Base-by-base conservation (phyloP, 257 asterid genomes). In the Nicotiana obtusifolia region DNA sequence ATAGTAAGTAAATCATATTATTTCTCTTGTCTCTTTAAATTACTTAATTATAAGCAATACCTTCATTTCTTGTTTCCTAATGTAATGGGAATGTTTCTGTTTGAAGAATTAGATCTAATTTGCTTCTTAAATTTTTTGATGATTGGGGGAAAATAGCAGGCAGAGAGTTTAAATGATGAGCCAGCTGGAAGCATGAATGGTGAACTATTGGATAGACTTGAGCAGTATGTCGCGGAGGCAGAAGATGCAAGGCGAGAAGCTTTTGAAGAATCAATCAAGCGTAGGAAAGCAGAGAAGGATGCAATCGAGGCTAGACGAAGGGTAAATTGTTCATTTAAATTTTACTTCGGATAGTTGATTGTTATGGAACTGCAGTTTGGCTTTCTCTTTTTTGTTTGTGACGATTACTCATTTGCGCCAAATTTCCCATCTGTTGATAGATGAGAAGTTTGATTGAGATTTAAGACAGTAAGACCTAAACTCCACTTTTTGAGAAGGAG, bases 281-380 rank as follows among this genome's bases (percentile, higher is more conserved):
- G 91, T 47, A 87, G 86, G 81, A 91, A 90, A 87, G 97, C 95
- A 33, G 98, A 93, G 87, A 95, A 89, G 64, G 95, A 92, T 53
- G 92, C 88, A 41, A 67, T 86, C 47, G 89, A 86, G 84, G 87
- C 91, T 84, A 67, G 83, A 57, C 57, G 75, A 41, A 57, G 61
- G 76, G 99, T 95, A 88, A 87, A 71, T 79, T 84, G 24, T 67
- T 64, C 69, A 28, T 57, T 60, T 47, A n/a, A 57, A 80, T 44
- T 17, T 57, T 56, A 61, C 53, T 47, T 80, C 13, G n/a, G 24
- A 19, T 52, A 52, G 53, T 35, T 64, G 66, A 64, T 47, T 47
- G 26, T 37, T 71, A 20, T 69, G 78, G 59, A 37, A 20, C 77
- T 71, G 22, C 33, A 71, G 24, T 71, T 41, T 71, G 59, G 33